A percentile compares a stretch with the other conserved stretches of the same genome.
Conservation (phyloP, 768 basidiomycete genomes). For the Gelatoporia subvermispora region DNA sequence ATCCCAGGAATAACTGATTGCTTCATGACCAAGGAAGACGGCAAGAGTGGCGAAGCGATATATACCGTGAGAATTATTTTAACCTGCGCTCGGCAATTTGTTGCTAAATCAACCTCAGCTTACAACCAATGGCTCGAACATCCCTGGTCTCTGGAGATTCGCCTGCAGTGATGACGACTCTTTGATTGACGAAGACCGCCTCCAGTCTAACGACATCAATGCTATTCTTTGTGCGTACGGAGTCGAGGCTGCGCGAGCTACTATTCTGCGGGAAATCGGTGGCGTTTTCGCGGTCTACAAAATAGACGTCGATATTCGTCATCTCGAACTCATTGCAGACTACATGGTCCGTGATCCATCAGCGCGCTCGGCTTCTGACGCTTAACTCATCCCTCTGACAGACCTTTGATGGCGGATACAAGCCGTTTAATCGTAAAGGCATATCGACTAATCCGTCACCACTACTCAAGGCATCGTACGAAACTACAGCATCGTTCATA, state of each 20-base stretch:
- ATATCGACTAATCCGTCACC: constrained; percentile 93
- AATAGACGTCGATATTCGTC: constrained; percentile 90
- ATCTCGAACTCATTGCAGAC: constrained; percentile 95
- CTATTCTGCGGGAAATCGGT: constrained; percentile 87
- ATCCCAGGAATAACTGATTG: constrained; percentile 86
- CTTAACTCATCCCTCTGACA: constrained; percentile 25
- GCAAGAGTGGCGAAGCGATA: constrained; percentile 43
- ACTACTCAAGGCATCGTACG: constrained; percentile 94
- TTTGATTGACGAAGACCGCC: constrained; percentile 66
- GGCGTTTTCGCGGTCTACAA: constrained; percentile 93
- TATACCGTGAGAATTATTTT: constrained; percentile 39
- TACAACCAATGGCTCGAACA: constrained; percentile 91
- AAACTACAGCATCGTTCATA: constrained; percentile 90
- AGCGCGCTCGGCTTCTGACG: neutral
- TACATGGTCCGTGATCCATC: constrained; percentile 76
- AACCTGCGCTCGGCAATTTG: neutral
- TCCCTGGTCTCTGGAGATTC: constrained; percentile 83
- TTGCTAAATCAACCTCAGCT: constrained; percentile 37
- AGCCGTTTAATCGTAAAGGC: constrained; percentile 96
- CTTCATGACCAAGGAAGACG: constrained; percentile 66
- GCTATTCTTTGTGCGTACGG: constrained; percentile 90
- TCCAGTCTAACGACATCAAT: constrained; percentile 95
- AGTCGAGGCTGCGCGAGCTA: constrained; percentile 91
- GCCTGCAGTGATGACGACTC: constrained; percentile 39
- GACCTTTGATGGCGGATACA: constrained; percentile 98